Evolutionary conservation across 2,329 filamentous ascomycete genomes (phyloP), one percentile per base, ranked within the genome.

Genomic region (Sclerotinia nivalis): DNA sequence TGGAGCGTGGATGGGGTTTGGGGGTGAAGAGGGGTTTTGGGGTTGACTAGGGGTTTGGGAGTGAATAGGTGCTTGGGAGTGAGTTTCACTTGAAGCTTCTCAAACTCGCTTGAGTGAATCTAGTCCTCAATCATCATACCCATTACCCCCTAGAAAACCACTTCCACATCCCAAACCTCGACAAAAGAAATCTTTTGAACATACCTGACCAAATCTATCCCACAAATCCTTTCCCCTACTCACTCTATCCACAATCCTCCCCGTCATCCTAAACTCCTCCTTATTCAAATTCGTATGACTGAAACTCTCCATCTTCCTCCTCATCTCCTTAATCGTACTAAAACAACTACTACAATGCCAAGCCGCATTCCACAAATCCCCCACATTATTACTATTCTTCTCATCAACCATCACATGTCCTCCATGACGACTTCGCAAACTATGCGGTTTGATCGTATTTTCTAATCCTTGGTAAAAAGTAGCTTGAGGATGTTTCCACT

Each of bases 311-410:
- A 83, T 80, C 75, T 83, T 83, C 25, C 75, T 77, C 40, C 78
- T 73, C 77, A 83, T 79, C 71, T 83, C 80, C 10, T 76, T 74
- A 13, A 84, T 72, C 7, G 79, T 83, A 8, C 77, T 72, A 71
- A 83, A 82, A 73, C 83, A 84, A 49, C 77, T 79, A 15, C 78
- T 80, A 73, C 82, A 84, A 71, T 84, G 82, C 83, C 83, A 84
- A 4, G 77, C 81, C 4, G 81, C 80, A 71, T 82, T 78, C 70
- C 75, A 79, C 12, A 83, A 68, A 52, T 80, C 76, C 4, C 75
- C 74, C 25, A 79, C 74, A 12, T 79, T 73, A 9, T 28, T 45
- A 15, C 25, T 15, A 47, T 47, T 28, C 18, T 28, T 62, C 50
- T 69, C 59, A 25, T 69, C 58, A 7, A 69, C 58, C 9, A 9